phyloP scores from a whole-genome alignment of 345 rosid species.

The Leavenworthia alabamica region DNA sequence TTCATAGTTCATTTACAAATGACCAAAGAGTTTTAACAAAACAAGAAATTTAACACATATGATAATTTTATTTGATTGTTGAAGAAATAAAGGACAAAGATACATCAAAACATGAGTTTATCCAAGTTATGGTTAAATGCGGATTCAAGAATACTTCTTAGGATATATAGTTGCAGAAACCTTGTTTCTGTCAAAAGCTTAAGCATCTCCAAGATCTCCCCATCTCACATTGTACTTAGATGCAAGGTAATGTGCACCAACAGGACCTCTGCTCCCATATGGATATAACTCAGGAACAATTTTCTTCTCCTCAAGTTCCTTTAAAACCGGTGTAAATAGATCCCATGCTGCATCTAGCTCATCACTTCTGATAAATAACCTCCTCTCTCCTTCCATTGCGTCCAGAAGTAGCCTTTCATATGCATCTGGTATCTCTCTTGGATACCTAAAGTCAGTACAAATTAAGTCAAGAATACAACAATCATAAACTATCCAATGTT shows the following conservation, averaged over 20 bases:
- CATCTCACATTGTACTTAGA: conserved; percentile 83
- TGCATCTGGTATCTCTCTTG: conserved; percentile 77
- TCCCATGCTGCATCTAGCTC: conserved; percentile 90
- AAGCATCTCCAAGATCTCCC: conserved; percentile 68
- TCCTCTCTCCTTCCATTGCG: conserved; percentile 76
- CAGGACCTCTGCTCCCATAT: conserved; percentile 86
- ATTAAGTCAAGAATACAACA: not conserved
- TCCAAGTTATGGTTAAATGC: too few relatives aligned
- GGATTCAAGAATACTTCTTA: too few relatives aligned
- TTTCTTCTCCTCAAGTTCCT: conserved; percentile 60
- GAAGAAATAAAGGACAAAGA: too few relatives aligned
- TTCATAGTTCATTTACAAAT: too few relatives aligned
- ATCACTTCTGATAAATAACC: conserved; percentile 80
- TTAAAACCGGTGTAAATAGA: conserved; percentile 65
- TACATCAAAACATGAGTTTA: too few relatives aligned
- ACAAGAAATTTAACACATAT: too few relatives aligned
- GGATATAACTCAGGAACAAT: conserved; percentile 80
- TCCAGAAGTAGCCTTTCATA: conserved; percentile 85
- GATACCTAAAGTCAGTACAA: conserved; percentile 41
- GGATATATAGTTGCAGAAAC: too few relatives aligned
- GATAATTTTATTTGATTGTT: too few relatives aligned
- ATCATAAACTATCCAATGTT: not conserved
- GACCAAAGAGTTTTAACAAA: too few relatives aligned
- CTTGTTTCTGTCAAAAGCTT: conserved; percentile 14
- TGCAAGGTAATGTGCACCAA: conserved; percentile 87